Conservation (phyloP, 306 rosid species). For the Pachyrhizus erosus region DNA sequence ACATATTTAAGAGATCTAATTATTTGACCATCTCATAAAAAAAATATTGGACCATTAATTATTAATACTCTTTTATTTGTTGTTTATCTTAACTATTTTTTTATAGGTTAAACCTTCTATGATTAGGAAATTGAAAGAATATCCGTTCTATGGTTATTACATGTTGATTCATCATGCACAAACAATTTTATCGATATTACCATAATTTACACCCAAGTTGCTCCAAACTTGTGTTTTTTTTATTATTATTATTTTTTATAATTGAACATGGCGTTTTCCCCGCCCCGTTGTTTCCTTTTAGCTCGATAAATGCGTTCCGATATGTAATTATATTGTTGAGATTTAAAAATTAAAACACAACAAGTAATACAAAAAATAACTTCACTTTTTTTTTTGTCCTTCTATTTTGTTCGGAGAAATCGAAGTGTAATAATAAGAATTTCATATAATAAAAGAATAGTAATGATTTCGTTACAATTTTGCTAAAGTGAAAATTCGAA, state of each 20-base stretch:
- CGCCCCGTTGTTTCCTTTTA: neutral
- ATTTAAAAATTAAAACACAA: no score
- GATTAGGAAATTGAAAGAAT: neutral
- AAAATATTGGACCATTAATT: neutral
- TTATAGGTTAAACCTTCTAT: neutral
- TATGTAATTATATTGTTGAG: neutral
- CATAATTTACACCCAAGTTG: neutral
- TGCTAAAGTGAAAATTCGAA: no score
- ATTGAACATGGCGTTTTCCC: neutral
- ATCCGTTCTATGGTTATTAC: neutral
- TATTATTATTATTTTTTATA: neutral
- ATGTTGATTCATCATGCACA: neutral
- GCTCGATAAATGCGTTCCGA: neutral
- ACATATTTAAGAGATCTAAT: neutral
- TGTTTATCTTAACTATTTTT: neutral
- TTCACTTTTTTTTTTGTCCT: no score
- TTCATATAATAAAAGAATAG: no score
- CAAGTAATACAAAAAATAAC: no score
- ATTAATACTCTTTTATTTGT: no score
- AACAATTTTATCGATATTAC: neutral
- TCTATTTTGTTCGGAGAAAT: no score
- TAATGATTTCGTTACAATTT: no score
- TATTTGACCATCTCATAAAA: no score
- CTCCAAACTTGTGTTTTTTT: no score
- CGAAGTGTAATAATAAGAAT: no score